Base-by-base conservation (phyloP, 805 yeast genomes). In the Nakazawaea wickerhamii region DNA sequence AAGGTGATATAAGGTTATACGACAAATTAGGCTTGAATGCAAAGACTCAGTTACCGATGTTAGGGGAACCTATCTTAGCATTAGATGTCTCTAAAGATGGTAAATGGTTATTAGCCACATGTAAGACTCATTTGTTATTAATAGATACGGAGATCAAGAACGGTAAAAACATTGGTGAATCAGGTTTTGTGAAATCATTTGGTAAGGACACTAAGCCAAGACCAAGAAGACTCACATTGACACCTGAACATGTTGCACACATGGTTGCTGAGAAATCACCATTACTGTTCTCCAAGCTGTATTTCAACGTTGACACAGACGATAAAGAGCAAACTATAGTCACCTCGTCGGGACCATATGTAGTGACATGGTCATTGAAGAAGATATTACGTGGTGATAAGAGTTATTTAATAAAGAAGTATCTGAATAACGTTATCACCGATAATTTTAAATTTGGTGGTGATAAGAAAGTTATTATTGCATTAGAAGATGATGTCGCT, bases 381-480 rank as follows among this genome's bases (percentile, higher is more conserved):
- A 76, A 79, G 47, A 68, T 84, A 11, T 56, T 81, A 33, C 63
- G 65, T 34, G 77, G 79, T 43, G 71, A 67, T 20, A 53, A 55
- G 34, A 73, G 84, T 5, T 86, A 85, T 57, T 62, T 70, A 38
- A 79, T 90, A 56, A 80, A 76, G 58, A 69, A 77, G 43, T 83
- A 83, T 57, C 62, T 68, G 18, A 73, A 74, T 33, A 64, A 73
- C 33, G 79, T 88, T 46, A 75, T 85, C 42, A 87, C 84, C 32
- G 91, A 86, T 53, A 82, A 83, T 55, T 89, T 88, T 73, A 75
- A 75, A 55, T 85, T 76, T 57, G 88, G 87, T 20, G 73, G 85
- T 15, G 81, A 79, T 49, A 71, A 75, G 52, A 77, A 81, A 40
- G 83, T 88, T 40, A 75, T 86, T 46, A 71, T 87, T 38, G 85